Percentiles rank a stretch among this genome's conserved stretches.
Evolutionary conservation across 345 rosid genomes (phyloP).

Genomic region (Boechera divaricarpa): DNA sequence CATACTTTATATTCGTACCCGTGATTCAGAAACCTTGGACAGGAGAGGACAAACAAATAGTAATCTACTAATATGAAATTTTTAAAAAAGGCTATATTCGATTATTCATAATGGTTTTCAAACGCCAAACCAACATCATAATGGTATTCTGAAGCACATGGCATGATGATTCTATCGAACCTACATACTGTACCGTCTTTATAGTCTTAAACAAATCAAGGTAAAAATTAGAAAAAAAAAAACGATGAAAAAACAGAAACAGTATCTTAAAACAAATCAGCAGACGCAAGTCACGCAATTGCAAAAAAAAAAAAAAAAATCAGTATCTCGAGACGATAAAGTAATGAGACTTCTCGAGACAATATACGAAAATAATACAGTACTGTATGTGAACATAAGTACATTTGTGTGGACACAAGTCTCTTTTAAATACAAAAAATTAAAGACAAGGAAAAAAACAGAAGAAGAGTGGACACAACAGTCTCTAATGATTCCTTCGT

Average conservation of each 20-base stretch:
- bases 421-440: too few relatives aligned
- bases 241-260: neutral
- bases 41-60: neutral
- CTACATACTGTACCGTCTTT: neutral
- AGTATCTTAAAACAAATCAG: neutral
- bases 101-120: neutral
- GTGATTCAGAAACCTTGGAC: slow-evolving; percentile 10
- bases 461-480: slow-evolving; percentile 37
- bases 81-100: neutral
- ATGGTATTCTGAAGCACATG: slow-evolving; percentile 13
- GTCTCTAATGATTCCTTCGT: slow-evolving; percentile 19
- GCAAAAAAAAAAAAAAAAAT: neutral
- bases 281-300: neutral
- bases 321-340: slow-evolving; percentile 10
- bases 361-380: neutral
- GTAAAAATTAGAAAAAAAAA: neutral
- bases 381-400: neutral
- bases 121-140: slow-evolving; percentile 7
- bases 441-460: neutral
- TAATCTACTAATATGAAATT: neutral
- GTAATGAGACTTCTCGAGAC: slow-evolving; percentile 15
- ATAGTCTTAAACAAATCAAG: neutral
- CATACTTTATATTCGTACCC: neutral
- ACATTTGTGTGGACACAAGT: neutral
- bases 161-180: neutral